phyloP scores from a whole-genome alignment of 2,329 filamentous ascomycete species.

The Fusarium odoratissimum region DNA sequence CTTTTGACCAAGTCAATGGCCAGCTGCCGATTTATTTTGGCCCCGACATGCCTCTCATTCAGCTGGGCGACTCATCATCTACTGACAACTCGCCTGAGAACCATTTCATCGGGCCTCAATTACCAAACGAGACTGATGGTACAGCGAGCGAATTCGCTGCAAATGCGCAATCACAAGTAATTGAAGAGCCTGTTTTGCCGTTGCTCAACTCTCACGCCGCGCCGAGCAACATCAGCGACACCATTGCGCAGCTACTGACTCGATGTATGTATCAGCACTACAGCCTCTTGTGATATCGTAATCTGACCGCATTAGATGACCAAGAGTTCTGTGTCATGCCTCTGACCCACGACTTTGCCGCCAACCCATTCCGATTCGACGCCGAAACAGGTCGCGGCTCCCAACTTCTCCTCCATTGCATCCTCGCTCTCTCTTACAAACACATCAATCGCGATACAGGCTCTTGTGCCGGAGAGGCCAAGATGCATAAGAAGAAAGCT shows the following conservation, averaged over 20 bases:
- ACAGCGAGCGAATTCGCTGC: fast-evolving
- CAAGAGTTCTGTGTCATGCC: not conserved
- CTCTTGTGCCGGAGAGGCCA: not conserved
- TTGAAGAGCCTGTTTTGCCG: not conserved
- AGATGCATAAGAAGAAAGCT: not conserved
- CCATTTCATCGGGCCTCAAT: not conserved
- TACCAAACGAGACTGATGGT: not conserved
- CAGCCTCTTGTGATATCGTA: fast-evolving
- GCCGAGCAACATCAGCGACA: not conserved
- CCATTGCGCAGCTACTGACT: not conserved
- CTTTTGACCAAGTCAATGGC: not conserved
- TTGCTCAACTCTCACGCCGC: not conserved
- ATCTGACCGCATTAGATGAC: not conserved
- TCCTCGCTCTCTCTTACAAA: not conserved
- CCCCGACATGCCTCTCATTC: not conserved
- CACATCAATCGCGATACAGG: not conserved
- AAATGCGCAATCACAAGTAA: not conserved
- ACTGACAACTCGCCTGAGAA: not conserved
- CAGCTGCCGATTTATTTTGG: not conserved
- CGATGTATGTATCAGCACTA: not conserved
- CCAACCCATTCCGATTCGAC: not conserved
- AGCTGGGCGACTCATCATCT: not conserved
- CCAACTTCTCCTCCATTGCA: not conserved
- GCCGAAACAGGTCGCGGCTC: not conserved
- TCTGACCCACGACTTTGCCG: fast-evolving